Base-by-base conservation (phyloP, 2,329 filamentous ascomycete species). In the Neopestalotiopsis sp. region DNA sequence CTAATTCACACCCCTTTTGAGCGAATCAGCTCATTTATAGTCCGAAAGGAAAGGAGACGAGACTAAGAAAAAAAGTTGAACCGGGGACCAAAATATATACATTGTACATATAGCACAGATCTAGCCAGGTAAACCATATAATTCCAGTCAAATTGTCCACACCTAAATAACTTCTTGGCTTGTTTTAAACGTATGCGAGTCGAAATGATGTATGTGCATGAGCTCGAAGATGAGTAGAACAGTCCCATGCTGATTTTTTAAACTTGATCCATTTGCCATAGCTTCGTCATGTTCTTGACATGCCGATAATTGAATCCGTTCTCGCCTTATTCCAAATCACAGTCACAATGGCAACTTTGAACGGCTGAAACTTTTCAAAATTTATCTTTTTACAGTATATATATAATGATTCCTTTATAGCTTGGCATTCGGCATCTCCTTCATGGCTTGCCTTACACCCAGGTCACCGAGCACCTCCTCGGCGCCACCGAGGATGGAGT, bases 391-490 rank as follows among this genome's bases (percentile, higher is more conserved):
- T 53, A 24, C 45, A 9, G 20, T 17, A n/a, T 53, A 4, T 53
- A 20, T 53, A n/a, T n/a, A 28, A 28, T 28, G 24, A 28, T 49
- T 53, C 20, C 24, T 28, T 74, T 90, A 96, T 79, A 97, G 79
- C 87, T 93, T 94, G 32, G 92, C 89, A 83, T 95, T 95, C 38
- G 94, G 94, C 85, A 97, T 95, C 73, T 89, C 87, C 80, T 91
- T 93, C 85, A 96, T 90, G 28, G 94, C 94, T 81, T 97, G 94
- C 72, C 93, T 86, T 1, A 97, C 93, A 9, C 93, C 94, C 67
- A 97, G 79, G 81, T 97, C 94, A 5, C 88, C 92, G 69, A 97
- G 79, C 70, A 97, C 90, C 83, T 97, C 94, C 81, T 97, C 94
- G 1, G 93, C 92, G 12, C 94, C 94, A 69, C 94, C 94, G 32